A percentile compares a stretch with the other conserved stretches of the same genome.
phyloP scores from a whole-genome alignment of 163 green algal species.

The Volvox carteri region DNA sequence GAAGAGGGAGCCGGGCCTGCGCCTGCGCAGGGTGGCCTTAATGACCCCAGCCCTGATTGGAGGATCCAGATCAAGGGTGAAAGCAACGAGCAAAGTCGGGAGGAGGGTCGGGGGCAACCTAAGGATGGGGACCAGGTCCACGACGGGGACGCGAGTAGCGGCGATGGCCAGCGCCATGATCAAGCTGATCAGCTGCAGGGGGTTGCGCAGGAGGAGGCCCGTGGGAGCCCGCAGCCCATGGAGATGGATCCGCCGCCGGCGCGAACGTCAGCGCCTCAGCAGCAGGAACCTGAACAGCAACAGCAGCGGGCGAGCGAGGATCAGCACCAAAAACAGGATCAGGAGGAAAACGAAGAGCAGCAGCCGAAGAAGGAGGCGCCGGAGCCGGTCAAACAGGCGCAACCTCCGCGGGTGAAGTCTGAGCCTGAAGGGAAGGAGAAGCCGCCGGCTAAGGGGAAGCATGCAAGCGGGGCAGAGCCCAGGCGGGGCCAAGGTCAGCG shows the following conservation, averaged over 20 bases:
- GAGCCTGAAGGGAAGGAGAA: not conserved
- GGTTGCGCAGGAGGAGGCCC: not conserved
- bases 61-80: no score
- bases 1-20: not conserved
- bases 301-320: constrained; percentile 4
- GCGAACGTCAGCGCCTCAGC: not conserved
- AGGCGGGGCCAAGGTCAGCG: not conserved
- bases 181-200: no score
- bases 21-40: not conserved
- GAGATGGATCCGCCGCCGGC: not conserved
- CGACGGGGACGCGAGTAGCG: no score
- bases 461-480: not conserved
- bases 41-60: no score
- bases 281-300: constrained; percentile 36
- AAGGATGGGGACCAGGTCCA: no score
- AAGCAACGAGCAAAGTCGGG: not conserved
- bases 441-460: not conserved
- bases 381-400: not conserved
- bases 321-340: constrained; percentile 36
- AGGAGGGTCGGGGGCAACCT: not conserved
- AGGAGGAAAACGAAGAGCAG: not conserved
- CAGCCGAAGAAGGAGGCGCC: not conserved
- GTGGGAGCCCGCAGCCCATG: not conserved
- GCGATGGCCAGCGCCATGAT: no score
- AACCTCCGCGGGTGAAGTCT: not conserved